phyloP scores from a whole-genome alignment of 768 basidiomycete genomes.

The Dentipellis sp. region DNA sequence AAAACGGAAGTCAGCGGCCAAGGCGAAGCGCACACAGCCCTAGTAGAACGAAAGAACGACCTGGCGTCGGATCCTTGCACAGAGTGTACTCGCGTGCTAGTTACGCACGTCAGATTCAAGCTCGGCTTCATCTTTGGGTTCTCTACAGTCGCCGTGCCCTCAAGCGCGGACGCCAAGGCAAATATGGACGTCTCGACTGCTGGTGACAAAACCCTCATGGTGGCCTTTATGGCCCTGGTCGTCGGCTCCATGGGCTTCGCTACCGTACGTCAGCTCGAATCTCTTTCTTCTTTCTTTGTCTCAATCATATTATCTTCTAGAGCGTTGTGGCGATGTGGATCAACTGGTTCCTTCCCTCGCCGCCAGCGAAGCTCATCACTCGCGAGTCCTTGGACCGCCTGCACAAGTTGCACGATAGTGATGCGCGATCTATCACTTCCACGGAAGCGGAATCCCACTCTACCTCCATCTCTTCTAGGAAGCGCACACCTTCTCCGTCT shows the following conservation, averaged over 20 bases:
- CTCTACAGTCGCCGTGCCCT: background rate
- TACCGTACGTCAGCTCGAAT: slow-evolving; percentile 1
- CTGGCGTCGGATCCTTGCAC: no score
- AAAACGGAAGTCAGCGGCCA: no score
- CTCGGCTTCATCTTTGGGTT: background rate
- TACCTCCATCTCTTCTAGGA: background rate
- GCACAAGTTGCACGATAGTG: background rate
- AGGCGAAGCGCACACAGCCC: no score
- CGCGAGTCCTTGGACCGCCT: background rate
- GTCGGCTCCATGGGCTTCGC: slow-evolving; percentile 10
- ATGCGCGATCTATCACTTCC: background rate
- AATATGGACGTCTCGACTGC: background rate
- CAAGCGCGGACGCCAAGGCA: background rate
- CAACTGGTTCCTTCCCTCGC: slow-evolving; percentile 8
- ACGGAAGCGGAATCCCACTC: background rate
- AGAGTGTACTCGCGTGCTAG: no score
- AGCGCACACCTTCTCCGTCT: background rate
- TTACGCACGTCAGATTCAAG: background rate
- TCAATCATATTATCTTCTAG: background rate
- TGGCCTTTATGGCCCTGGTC: slow-evolving; percentile 1
- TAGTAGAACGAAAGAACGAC: no score
- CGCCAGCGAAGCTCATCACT: background rate
- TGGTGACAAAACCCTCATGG: background rate
- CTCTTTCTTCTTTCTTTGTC: background rate
- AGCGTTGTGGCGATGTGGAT: slow-evolving; percentile 5